These are phyloP conservation scores for Hypocreales sp. DNA, from an alignment of 2,329 filamentous ascomycete genomes.

Conservation along the genomic window DNA sequence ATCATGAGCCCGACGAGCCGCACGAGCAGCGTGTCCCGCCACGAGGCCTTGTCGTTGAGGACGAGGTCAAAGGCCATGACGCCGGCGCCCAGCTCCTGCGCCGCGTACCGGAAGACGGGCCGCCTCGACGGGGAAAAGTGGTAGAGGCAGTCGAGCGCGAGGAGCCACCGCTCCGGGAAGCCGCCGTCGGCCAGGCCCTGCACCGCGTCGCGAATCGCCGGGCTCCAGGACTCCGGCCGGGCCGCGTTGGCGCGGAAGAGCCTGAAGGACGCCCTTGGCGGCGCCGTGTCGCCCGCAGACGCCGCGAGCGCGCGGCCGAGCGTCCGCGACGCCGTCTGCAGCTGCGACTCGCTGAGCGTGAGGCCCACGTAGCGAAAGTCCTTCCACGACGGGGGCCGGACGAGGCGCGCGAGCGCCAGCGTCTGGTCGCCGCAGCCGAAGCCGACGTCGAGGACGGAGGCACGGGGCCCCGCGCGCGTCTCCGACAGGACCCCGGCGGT, in stretches of 20 bases:
- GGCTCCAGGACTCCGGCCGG: conserved; percentile 25
- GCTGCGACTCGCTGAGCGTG: conserved; percentile 31
- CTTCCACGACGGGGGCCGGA: conserved; percentile 7
- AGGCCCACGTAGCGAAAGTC: conserved; percentile 34
- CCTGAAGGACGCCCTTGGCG: conserved; percentile 9
- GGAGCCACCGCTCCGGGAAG: conserved; percentile 27
- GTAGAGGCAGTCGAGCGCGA: conserved; percentile 40
- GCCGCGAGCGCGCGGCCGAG: conserved; percentile 10
- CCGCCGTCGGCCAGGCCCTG: conserved; percentile 9
- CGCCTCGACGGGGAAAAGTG: conserved; percentile 37
- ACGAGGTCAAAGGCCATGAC: conserved; percentile 41
- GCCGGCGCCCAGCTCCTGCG: conserved; percentile 24
- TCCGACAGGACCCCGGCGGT: conserved; percentile 21
- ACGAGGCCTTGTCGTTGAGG: conserved; percentile 15
- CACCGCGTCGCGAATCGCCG: conserved; percentile 9
- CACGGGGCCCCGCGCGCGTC: neutral
- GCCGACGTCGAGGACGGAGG: conserved; percentile 35
- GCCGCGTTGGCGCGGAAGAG: conserved; percentile 35
- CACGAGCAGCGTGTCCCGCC: conserved; percentile 16
- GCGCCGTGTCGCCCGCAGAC: neutral
- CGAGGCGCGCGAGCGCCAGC: conserved; percentile 22
- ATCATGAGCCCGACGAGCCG: conserved; percentile 27
- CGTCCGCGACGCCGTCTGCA: conserved; percentile 17
- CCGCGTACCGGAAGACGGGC: conserved; percentile 26
- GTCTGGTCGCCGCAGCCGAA: conserved; percentile 46